Evolutionary conservation across 441 rosid species (phyloP).

Genomic region (Mallotus repandus): DNA sequence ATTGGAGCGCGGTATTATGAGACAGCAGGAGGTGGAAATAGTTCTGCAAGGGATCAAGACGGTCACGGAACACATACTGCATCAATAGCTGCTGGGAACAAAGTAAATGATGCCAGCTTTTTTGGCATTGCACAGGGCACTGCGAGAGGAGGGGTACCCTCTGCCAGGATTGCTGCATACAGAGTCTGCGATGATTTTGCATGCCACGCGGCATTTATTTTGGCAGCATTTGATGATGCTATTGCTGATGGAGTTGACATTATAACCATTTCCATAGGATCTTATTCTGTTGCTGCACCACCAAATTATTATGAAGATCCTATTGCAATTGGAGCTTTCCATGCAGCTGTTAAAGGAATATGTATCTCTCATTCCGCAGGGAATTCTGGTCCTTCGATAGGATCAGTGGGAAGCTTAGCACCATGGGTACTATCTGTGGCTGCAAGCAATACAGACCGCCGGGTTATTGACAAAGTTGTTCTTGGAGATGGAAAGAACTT

Average conservation of each 20-base stretch:
- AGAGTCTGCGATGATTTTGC: background rate
- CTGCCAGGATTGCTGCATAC: slow-evolving; percentile 28
- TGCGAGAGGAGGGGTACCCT: slow-evolving; percentile 30
- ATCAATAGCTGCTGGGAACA: slow-evolving; percentile 33
- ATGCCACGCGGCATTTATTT: background rate
- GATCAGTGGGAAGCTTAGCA: slow-evolving; percentile 29
- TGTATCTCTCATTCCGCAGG: slow-evolving; percentile 43
- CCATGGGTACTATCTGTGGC: slow-evolving; percentile 57
- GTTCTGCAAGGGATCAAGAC: slow-evolving; percentile 21
- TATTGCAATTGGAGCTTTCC: slow-evolving; percentile 37
- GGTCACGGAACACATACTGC: slow-evolving; percentile 42
- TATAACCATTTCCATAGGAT: slow-evolving; percentile 20
- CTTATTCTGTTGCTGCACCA: fast-evolving
- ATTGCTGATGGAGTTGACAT: slow-evolving; percentile 34
- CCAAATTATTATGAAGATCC: background rate
- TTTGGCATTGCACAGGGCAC: slow-evolving; percentile 27
- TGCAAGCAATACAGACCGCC: slow-evolving; percentile 49
- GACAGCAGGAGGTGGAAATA: background rate
- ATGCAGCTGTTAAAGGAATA: slow-evolving; percentile 44
- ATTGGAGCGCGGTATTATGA: slow-evolving; percentile 48
- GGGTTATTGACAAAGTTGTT: slow-evolving; percentile 37
- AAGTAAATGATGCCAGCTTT: slow-evolving; percentile 22
- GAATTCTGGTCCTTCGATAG: slow-evolving; percentile 30
- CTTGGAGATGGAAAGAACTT: slow-evolving; percentile 39
- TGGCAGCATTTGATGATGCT: slow-evolving; percentile 37